Evolutionary conservation across 2,329 filamentous ascomycete genomes (phyloP).

Genomic region (Hypoxylon rubiginosum): DNA sequence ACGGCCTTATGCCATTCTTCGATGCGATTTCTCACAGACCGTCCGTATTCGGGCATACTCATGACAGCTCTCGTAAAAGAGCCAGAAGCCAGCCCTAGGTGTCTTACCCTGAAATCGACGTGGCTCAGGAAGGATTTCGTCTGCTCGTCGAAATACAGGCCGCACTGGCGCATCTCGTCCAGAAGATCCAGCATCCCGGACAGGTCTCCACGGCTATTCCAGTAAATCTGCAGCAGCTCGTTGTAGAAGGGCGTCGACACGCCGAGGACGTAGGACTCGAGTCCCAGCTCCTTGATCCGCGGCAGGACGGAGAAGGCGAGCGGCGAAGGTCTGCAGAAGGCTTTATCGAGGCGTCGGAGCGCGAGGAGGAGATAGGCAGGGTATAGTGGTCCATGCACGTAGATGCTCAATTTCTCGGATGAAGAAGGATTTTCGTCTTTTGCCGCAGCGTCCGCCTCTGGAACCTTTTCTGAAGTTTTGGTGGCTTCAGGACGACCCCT

Average conservation of each 20-base stretch:
- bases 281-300: slow-evolving; percentile 75
- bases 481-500: slow-evolving; percentile 21
- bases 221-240: slow-evolving; percentile 72
- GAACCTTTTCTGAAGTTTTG: slow-evolving; percentile 1
- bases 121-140: slow-evolving; percentile 58
- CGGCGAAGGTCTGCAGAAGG: slow-evolving; percentile 70
- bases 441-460: background rate
- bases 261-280: slow-evolving; percentile 78
- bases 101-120: slow-evolving; percentile 48
- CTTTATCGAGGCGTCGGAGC: slow-evolving; percentile 67
- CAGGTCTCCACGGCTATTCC: slow-evolving; percentile 72
- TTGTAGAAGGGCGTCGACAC: slow-evolving; percentile 79
- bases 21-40: slow-evolving; percentile 47
- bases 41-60: slow-evolving; percentile 56
- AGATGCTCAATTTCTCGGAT: slow-evolving; percentile 59
- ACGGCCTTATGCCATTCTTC: slow-evolving; percentile 50
- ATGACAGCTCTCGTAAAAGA: slow-evolving; percentile 52
- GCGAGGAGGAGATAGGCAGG: slow-evolving; percentile 71
- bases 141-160: slow-evolving; percentile 67
- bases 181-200: slow-evolving; percentile 67
- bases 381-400: slow-evolving; percentile 74
- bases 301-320: slow-evolving; percentile 74
- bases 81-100: slow-evolving; percentile 37
- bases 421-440: slow-evolving; percentile 1
- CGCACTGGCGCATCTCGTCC: slow-evolving; percentile 75